phyloP scores from a whole-genome alignment of 2,329 filamentous ascomycete species.

The Corynespora cassiicola region DNA sequence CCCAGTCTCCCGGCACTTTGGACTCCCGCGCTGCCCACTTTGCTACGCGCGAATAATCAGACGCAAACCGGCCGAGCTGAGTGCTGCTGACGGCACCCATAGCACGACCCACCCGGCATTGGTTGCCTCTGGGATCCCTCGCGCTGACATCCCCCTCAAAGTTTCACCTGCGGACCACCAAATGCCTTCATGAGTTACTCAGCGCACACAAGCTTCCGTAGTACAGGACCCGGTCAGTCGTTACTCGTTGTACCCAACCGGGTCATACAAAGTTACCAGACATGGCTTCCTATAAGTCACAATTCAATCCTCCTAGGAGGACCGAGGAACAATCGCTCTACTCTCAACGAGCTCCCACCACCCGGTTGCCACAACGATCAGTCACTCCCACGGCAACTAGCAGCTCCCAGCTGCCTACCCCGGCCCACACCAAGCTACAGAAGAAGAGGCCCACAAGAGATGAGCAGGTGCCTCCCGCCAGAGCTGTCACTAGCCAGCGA shows the following conservation, averaged over 20 bases:
- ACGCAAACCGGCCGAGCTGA: slow-evolving; percentile 39
- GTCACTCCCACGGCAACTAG: slow-evolving; percentile 38
- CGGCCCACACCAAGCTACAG: slow-evolving; percentile 40
- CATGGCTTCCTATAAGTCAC: slow-evolving; percentile 52
- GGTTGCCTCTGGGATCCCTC: slow-evolving; percentile 22
- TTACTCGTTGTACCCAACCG: slow-evolving; percentile 30
- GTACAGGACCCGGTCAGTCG: slow-evolving; percentile 34
- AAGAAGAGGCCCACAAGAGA: slow-evolving; percentile 43
- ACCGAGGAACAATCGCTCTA: slow-evolving; percentile 34
- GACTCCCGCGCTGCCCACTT: slow-evolving; percentile 30
- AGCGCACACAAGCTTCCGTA: slow-evolving; percentile 39
- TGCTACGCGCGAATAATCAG: slow-evolving; percentile 23
- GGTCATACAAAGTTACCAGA: slow-evolving; percentile 44
- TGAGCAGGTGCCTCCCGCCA: slow-evolving; percentile 29
- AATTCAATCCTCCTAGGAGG: slow-evolving; percentile 40
- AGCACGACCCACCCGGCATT: slow-evolving; percentile 24
- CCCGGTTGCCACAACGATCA: slow-evolving; percentile 44
- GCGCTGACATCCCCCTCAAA: slow-evolving; percentile 23
- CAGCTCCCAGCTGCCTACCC: slow-evolving; percentile 31
- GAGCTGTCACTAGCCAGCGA: slow-evolving; percentile 24
- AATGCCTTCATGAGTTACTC: slow-evolving; percentile 51
- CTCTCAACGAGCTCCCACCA: slow-evolving; percentile 34
- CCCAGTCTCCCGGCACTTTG: slow-evolving; percentile 32
- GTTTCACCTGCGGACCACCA: slow-evolving; percentile 32
- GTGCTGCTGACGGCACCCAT: slow-evolving; percentile 36